Evolutionary conservation across 164 flowering plant genomes (phyloP).

Genomic region (Stephania japonica): DNA sequence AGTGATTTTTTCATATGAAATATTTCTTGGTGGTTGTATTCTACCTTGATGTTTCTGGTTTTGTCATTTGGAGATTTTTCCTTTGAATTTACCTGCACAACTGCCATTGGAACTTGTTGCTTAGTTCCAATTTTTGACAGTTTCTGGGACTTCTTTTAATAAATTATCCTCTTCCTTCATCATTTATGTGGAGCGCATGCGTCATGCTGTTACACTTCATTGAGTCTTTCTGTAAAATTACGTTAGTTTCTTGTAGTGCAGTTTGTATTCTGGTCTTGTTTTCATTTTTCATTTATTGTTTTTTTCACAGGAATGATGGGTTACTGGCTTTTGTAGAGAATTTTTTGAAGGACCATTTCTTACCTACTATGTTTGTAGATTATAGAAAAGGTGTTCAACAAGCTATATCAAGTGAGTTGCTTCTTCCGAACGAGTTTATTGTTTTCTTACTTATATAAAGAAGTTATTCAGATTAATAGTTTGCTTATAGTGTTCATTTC

Average conservation of each 20-base stretch:
- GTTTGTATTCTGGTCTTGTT: not conserved
- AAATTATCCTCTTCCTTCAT: not conserved
- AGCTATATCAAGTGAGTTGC: slow-evolving; percentile 93
- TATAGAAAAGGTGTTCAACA: slow-evolving; percentile 96
- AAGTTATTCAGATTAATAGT: not conserved
- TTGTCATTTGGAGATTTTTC: not conserved
- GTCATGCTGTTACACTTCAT: slow-evolving; percentile 5
- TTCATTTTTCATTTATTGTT: not conserved
- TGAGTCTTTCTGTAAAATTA: not conserved
- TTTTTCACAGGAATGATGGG: slow-evolving; percentile 82
- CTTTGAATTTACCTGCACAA: not conserved
- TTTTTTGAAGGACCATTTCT: slow-evolving; percentile 92
- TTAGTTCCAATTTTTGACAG: not conserved
- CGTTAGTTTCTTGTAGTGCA: slow-evolving; percentile 7
- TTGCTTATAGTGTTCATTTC: not conserved
- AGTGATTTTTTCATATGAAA: not conserved
- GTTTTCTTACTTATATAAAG: not conserved
- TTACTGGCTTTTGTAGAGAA: slow-evolving; percentile 91
- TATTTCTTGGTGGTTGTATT: not conserved
- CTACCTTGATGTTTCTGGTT: not conserved
- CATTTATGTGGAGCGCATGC: not conserved
- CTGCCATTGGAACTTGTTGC: not conserved
- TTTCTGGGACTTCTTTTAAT: not conserved
- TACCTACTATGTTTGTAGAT: slow-evolving; percentile 95
- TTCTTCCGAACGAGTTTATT: slow-evolving; percentile 4